A percentile compares a stretch with the other conserved stretches of the same genome.
Evolutionary conservation across 441 rosid genomes (phyloP).

Genomic region (Euphorbia celastroides): DNA sequence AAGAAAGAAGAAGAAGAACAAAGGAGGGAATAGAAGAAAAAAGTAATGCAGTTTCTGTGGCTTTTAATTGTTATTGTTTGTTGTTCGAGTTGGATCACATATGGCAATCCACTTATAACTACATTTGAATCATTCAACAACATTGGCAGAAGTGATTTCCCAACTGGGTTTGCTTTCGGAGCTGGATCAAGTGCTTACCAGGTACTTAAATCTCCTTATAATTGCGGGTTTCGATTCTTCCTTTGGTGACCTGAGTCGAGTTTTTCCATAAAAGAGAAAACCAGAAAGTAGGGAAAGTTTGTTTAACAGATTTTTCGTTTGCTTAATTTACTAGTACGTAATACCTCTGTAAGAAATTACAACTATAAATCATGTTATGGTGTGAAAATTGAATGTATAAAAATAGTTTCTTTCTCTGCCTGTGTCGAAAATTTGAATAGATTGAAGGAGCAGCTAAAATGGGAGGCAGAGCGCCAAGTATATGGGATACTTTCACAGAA

Average conservation of each 20-base stretch:
- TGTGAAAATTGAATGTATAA: too few species aligned
- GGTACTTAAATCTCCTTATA: not conserved
- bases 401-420: too few species aligned
- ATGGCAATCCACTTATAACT: not conserved
- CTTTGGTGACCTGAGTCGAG: too few species aligned
- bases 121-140: not conserved
- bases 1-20: not conserved
- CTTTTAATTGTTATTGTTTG: not conserved
- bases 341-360: too few species aligned
- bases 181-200: slow-evolving; percentile 11
- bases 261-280: too few species aligned
- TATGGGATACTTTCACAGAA: slow-evolving; percentile 29
- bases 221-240: too few species aligned
- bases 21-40: not conserved
- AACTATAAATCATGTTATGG: too few species aligned
- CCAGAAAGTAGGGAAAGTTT: too few species aligned
- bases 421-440: not conserved
- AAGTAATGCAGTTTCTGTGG: not conserved
- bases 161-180: not conserved
- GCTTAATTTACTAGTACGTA: too few species aligned
- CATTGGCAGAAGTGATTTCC: not conserved
- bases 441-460: slow-evolving; percentile 11
- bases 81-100: not conserved
- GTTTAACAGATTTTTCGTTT: too few species aligned
- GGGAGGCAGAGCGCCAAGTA: slow-evolving; percentile 11